Percentiles rank a stretch among this genome's conserved stretches.
phyloP scores from a whole-genome alignment of 768 basidiomycete species.

The Kwoniella sp. region DNA sequence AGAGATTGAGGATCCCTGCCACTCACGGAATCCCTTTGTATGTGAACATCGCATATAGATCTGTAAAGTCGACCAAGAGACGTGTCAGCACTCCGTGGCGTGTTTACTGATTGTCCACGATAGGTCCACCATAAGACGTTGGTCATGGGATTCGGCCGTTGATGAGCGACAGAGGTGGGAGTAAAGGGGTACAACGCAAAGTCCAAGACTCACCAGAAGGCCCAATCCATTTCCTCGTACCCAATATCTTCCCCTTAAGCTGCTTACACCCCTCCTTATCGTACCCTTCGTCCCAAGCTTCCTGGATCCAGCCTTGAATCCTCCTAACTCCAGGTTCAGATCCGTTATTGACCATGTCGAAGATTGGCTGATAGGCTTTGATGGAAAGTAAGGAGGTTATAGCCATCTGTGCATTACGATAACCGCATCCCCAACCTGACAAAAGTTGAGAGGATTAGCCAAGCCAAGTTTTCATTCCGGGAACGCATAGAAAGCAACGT shows the following conservation, averaged over 20 bases:
- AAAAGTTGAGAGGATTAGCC: neutral
- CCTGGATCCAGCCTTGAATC: constrained; percentile 76
- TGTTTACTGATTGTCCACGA: too few species aligned
- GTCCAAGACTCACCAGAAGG: constrained; percentile 63
- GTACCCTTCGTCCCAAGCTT: constrained; percentile 77
- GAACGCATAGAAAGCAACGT: too few species aligned
- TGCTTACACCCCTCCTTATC: constrained; percentile 70
- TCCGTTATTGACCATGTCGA: constrained; percentile 53
- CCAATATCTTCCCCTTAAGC: constrained; percentile 62
- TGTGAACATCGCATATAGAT: constrained; percentile 76
- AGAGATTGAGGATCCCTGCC: too few species aligned
- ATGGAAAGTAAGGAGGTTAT: constrained; percentile 38
- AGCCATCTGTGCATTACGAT: constrained; percentile 58
- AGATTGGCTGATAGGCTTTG: constrained; percentile 32
- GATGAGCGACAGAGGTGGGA: too few species aligned
- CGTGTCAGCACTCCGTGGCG: neutral
- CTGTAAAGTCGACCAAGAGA: constrained; percentile 54
- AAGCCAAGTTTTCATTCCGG: too few species aligned
- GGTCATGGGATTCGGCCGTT: too few species aligned
- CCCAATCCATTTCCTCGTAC: constrained; percentile 75
- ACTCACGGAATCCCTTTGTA: constrained; percentile 80
- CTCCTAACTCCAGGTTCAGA: constrained; percentile 68
- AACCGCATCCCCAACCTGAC: constrained; percentile 52
- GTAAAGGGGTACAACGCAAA: too few species aligned
- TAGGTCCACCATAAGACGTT: too few species aligned